Evolutionary conservation across 192 early-diverging fungal genomes (phyloP).

Genomic region (Gryganskiella cystojenkinii): DNA sequence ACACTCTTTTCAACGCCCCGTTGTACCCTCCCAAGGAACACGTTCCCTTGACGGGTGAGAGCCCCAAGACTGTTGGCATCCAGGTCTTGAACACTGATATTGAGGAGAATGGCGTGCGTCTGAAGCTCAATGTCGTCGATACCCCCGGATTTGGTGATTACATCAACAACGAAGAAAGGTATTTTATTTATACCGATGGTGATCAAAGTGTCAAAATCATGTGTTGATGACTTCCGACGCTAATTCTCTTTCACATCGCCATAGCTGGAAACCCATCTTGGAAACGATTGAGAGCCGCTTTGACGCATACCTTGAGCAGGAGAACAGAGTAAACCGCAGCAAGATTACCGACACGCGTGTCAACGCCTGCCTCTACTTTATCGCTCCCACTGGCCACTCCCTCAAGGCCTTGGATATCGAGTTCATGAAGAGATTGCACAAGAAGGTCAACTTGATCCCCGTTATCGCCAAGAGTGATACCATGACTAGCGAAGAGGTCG

Average conservation of each 20-base stretch:
- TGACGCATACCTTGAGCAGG: conserved; percentile 94
- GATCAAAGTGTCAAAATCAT: too few relatives aligned
- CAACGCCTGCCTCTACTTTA: conserved; percentile 97
- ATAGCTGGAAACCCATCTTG: conserved; percentile 97
- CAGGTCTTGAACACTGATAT: conserved; percentile 87
- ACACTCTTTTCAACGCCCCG: conserved; percentile 94
- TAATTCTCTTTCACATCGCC: too few relatives aligned
- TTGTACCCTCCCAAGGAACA: conserved; percentile 90
- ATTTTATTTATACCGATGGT: conserved; percentile 1
- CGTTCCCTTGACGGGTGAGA: conserved; percentile 70
- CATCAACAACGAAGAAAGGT: conserved; percentile 98
- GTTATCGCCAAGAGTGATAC: conserved; percentile 94
- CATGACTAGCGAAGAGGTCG: conserved; percentile 85
- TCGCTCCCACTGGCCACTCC: conserved; percentile 95
- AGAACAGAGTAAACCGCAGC: conserved; percentile 88
- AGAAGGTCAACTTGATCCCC: conserved; percentile 89
- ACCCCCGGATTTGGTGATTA: conserved; percentile 99
- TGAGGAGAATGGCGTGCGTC: conserved; percentile 95
- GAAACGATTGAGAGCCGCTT: conserved; percentile 97
- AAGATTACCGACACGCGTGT: conserved; percentile 94
- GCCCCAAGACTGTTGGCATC: conserved; percentile 79
- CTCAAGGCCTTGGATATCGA: conserved; percentile 93
- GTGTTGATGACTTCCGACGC: too few relatives aligned
- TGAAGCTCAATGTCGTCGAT: conserved; percentile 95
- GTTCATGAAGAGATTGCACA: conserved; percentile 93